Base-by-base conservation (phyloP, 352 stramenopile species). In the Phytophthora hybrid region DNA sequence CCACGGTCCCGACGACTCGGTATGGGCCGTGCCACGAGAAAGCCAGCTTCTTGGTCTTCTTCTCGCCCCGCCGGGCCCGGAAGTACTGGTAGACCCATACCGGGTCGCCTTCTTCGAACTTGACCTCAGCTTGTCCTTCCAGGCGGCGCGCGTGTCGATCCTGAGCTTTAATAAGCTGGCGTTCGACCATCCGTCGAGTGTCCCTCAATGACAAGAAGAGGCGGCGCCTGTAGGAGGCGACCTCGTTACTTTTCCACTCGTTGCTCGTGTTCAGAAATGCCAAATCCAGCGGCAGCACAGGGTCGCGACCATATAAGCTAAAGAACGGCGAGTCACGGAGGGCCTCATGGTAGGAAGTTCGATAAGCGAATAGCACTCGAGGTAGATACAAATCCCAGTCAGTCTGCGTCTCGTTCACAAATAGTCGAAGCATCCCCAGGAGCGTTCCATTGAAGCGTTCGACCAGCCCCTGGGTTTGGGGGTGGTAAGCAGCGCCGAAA, bases 381-480 rank as follows among this genome's bases (percentile, higher is more conserved):
- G 29, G 47, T 13, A 66, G 32, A 18, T 59, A 58, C 9, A 58
- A 0, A 19, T 66, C 47, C 59, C 59, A 66, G 31, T 66, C 29
- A 2, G 19, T 44, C n/a, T 66, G 59, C 1, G 59, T 26, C n/a
- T 66, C 59, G 31, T 55, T 46, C 9, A 66, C 59, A 37, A 46
- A 66, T 47, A 66, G 26, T 1, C 47, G 13, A 7, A 66, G 29
- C 59, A 66, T 66, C 19, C 46, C 44, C 16, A 66, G 8, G 4
- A 66, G 9, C 4, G 59, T 59, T 16, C 60, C 47, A n/a, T 66
- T 66, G 18, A 66, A 66, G 2, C 59, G 26, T 52, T 66, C 59
- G 0, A 66, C 46, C 19, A 66, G 9, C 11, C 59, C 59, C 29
- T 66, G 59, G 0, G 46, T 66, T 7, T 59, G 47, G 6, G 59